Evolutionary conservation across 177 flowering plant species (phyloP), one percentile per base, ranked within the genome.

Genomic region (Tripterygium wilfordii): DNA sequence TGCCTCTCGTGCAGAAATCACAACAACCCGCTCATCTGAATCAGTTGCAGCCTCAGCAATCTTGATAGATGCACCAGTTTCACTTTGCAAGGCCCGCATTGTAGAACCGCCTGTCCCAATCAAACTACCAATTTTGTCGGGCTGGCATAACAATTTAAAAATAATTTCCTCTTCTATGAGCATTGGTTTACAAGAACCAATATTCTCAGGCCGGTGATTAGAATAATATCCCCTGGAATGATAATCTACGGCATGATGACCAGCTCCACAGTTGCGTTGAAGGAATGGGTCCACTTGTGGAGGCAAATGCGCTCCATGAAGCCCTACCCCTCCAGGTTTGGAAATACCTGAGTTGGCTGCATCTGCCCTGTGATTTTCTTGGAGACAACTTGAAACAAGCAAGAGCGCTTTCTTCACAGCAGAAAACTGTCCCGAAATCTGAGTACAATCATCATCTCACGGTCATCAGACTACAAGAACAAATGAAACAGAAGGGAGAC

Each of bases 41-140:
- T 75, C 81, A 18, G 72, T 60, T 12, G 52, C 52, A 24, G 64
- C 52, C 25, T 72, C 88, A 39, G 49, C 58, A 32, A 82, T 58
- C 58, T 69, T 79, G 41, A 82, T 77, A 20, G 64, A 68, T 2
- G 83, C 77, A 44, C 88, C 85, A 18, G 79, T 82, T 42, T 77
- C 81, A 54, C 36, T 63, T 54, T 75, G 72, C 45, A 82, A 25
- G 19, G 65, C 66, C 36, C 69, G 57, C 32, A 79, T 36, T 17
- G 79, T 43, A 12, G 65, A 40, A 2, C 88, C 88, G 36, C 81
- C 81, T 60, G 76, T 81, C 22, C 88, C 88, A 12, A 79, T 79
- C 64, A 81, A 43, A 59, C 76, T 62, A n/a, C 82, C 77, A 56
- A 71, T 73, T 51, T 68, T 76, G 29, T 73, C 82, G 38, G 15